Percentiles rank a stretch among this genome's conserved stretches.
Evolutionary conservation across 805 yeast genomes (phyloP).

Genomic region (Sugiyamaella valdiviana): DNA sequence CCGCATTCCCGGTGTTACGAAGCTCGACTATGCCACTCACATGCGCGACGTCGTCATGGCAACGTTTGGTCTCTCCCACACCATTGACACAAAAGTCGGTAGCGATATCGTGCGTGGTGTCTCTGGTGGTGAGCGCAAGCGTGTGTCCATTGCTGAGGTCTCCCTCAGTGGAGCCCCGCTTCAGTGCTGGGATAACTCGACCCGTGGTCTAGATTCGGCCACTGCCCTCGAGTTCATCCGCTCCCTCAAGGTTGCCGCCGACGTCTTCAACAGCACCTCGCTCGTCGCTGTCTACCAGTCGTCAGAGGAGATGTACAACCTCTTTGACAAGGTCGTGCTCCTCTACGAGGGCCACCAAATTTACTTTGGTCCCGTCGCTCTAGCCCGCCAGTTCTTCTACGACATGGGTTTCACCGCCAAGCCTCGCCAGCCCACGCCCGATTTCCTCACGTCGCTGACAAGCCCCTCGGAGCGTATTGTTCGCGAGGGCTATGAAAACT

Average conservation of each 20-base stretch:
- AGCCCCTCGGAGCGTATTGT: constrained; percentile 46
- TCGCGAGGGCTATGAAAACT: constrained; percentile 39
- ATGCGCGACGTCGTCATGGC: constrained; percentile 48
- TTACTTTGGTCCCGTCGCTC: constrained; percentile 42
- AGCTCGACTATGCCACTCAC: constrained; percentile 45
- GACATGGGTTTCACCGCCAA: constrained; percentile 55
- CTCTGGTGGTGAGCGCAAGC: constrained; percentile 53
- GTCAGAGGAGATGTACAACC: constrained; percentile 48
- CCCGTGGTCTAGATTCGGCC: constrained; percentile 67
- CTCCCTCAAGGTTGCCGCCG: constrained; percentile 53
- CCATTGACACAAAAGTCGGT: constrained; percentile 39
- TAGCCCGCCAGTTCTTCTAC: constrained; percentile 45
- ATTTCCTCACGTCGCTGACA: constrained; percentile 51
- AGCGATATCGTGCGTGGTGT: constrained; percentile 51
- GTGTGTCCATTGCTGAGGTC: constrained; percentile 50
- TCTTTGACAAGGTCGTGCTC: constrained; percentile 48
- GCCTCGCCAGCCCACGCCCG: constrained; percentile 54
- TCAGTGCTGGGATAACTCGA: constrained; percentile 63
- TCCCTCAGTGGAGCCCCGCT: constrained; percentile 41
- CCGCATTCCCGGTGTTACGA: constrained; percentile 45
- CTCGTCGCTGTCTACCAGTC: constrained; percentile 58
- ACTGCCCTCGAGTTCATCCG: constrained; percentile 60
- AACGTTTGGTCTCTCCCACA: constrained; percentile 38
- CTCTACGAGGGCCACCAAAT: constrained; percentile 54
- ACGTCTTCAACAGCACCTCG: constrained; percentile 44